These are phyloP conservation scores for Aureobasidium uvarum DNA, from an alignment of 2,329 filamentous ascomycete genomes.

Conservation along the genomic window DNA sequence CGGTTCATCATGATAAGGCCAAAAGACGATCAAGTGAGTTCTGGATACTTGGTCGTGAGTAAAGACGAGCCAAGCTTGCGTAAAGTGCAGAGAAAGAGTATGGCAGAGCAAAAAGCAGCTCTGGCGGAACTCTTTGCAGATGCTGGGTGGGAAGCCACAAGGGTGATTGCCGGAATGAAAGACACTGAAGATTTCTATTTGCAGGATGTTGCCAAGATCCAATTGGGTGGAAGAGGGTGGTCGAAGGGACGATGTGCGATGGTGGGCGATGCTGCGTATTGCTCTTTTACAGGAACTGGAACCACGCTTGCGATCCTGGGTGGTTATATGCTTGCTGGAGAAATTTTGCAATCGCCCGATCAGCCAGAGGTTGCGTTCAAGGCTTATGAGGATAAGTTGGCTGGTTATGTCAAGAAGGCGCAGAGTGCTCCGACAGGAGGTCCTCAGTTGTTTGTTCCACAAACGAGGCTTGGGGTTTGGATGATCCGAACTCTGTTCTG, in stretches of 20 bases:
- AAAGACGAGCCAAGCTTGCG: not conserved
- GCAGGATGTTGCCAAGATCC: slow-evolving; percentile 34
- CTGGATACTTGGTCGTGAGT: not conserved
- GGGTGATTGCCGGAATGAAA: slow-evolving; percentile 42
- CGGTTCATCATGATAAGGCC: slow-evolving; percentile 20
- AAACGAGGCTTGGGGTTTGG: slow-evolving; percentile 32
- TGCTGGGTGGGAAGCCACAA: slow-evolving; percentile 37
- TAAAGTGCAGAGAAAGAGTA: slow-evolving; percentile 18
- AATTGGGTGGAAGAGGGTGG: slow-evolving; percentile 36
- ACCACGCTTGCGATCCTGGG: slow-evolving; percentile 33
- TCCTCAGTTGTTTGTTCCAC: slow-evolving; percentile 34
- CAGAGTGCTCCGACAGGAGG: slow-evolving; percentile 37
- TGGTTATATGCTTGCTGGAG: slow-evolving; percentile 34
- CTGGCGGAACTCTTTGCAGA: slow-evolving; percentile 33
- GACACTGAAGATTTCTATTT: slow-evolving; percentile 35
- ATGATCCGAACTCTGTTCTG: not conserved
- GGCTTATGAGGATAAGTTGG: slow-evolving; percentile 34
- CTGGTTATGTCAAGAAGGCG: slow-evolving; percentile 32
- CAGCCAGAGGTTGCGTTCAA: slow-evolving; percentile 32
- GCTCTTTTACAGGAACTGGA: slow-evolving; percentile 31
- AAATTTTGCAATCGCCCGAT: slow-evolving; percentile 30
- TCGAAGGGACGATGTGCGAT: slow-evolving; percentile 36
- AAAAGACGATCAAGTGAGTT: slow-evolving; percentile 9
- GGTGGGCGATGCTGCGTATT: slow-evolving; percentile 33
- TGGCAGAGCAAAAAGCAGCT: slow-evolving; percentile 31